These are phyloP conservation scores for Rhodocollybia butyracea DNA, from an alignment of 768 basidiomycete species.

Conservation along the genomic window DNA sequence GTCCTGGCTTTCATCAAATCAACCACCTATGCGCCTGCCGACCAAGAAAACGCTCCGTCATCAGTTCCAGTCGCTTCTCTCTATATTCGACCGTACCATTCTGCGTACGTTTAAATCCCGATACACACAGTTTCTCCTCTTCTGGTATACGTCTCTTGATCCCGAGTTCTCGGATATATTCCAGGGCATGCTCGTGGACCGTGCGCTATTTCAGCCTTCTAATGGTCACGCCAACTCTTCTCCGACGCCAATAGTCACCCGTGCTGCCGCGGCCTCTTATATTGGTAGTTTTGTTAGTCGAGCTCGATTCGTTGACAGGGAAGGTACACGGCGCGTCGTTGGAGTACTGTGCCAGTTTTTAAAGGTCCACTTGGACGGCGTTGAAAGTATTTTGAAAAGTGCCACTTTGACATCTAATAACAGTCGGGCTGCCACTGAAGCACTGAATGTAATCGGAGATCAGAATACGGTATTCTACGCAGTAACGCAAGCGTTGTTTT, in stretches of 20 bases:
- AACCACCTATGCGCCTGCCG: conserved; percentile 10
- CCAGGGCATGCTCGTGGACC: conserved; percentile 90
- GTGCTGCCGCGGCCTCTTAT: conserved; percentile 92
- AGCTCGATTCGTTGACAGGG: conserved; percentile 79
- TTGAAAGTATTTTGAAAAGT: conserved; percentile 45
- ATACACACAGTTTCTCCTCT: conserved; percentile 95
- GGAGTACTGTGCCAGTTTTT: conserved; percentile 86
- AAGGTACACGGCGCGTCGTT: conserved; percentile 69
- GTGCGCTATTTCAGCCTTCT: conserved; percentile 61
- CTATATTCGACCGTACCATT: conserved; percentile 92
- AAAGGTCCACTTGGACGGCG: conserved; percentile 69
- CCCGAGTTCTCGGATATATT: conserved; percentile 89
- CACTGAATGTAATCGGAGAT: conserved; percentile 21
- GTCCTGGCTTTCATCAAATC: conserved; percentile 21
- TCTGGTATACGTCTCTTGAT: conserved; percentile 92
- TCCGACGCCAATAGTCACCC: conserved; percentile 65
- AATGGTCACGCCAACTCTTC: conserved; percentile 22
- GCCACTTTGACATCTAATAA: conserved; percentile 27
- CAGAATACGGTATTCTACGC: conserved; percentile 86
- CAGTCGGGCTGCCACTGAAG: conserved; percentile 22
- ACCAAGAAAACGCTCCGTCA: conserved; percentile 41
- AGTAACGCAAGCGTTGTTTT: conserved; percentile 85
- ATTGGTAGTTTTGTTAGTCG: conserved; percentile 91
- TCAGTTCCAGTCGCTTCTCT: conserved; percentile 85
- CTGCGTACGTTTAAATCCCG: conserved; percentile 95